Evolutionary conservation across 768 basidiomycete species (phyloP).

Genomic region (Phaeotremella skinneri): DNA sequence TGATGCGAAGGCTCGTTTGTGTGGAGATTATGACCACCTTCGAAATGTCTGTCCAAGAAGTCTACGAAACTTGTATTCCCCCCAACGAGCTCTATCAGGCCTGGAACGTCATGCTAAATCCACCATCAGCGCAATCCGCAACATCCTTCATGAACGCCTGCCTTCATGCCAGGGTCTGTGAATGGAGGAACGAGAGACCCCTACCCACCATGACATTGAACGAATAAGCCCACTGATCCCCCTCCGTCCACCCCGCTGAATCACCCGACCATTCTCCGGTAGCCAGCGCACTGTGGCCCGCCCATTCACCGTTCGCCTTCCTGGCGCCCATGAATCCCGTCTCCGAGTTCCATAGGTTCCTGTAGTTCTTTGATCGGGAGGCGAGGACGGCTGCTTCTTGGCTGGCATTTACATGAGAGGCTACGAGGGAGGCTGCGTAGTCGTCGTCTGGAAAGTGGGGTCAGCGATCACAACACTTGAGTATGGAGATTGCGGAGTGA

Average conservation of each 20-base stretch:
- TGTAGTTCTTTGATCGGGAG: slow-evolving; percentile 61
- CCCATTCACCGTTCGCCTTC: slow-evolving; percentile 67
- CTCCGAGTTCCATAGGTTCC: slow-evolving; percentile 64
- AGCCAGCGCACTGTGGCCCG: slow-evolving; percentile 49
- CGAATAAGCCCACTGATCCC: slow-evolving; percentile 73
- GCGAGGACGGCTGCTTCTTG: slow-evolving; percentile 58
- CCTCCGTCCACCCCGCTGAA: slow-evolving; percentile 76
- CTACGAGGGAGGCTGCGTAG: slow-evolving; percentile 67
- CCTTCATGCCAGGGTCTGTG: not conserved
- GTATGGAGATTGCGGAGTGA: too few relatives aligned
- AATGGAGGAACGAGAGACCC: not conserved
- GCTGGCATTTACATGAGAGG: slow-evolving; percentile 58
- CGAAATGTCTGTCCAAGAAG: slow-evolving; percentile 53
- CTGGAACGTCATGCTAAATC: slow-evolving; percentile 63
- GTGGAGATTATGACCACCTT: slow-evolving; percentile 71
- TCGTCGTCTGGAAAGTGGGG: slow-evolving; percentile 63
- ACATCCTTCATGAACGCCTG: not conserved
- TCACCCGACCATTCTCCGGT: slow-evolving; percentile 48
- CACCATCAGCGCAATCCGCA: too few relatives aligned
- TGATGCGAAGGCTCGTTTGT: slow-evolving; percentile 86
- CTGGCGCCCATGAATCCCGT: slow-evolving; percentile 83
- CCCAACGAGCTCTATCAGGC: slow-evolving; percentile 63
- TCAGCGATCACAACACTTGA: too few relatives aligned
- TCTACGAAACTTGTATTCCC: slow-evolving; percentile 65
- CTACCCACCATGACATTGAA: slow-evolving; percentile 60